Base-by-base conservation (phyloP, 305 asterid species). In the Plantago lanceolata region DNA sequence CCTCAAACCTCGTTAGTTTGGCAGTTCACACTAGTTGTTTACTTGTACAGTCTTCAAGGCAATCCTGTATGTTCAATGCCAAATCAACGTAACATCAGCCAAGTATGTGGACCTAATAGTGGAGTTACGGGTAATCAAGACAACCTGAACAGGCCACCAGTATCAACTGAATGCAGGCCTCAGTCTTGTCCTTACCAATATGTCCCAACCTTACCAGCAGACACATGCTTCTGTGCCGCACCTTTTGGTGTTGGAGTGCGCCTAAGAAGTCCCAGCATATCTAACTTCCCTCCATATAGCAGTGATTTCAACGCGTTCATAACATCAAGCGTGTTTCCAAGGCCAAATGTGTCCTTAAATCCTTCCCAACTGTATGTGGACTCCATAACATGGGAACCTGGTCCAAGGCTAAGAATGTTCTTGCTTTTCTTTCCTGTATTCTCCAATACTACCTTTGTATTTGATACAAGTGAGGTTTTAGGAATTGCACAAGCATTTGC, bases 221-320 rank as follows among this genome's bases (percentile, higher is more conserved):
- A 55, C 57, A 11, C 53, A 29, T 81, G 84, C 78, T 57, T 78
- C 24, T 81, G 84, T 67, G 84, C 84, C 0, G 84, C 80, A 21
- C 86, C 86, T 48, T 81, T 81, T 47, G 84, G 82, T 12, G 68
- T 81, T 28, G 84, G 70, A 47, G 3, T 81, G 9, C 63, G 77
- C n/a, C 77, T 81, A 21, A 71, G 86, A 69, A 81, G 86, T 67
- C 86, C 84, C 4, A 78, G 86, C 70, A 68, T 81, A 45, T 73
- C 75, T 21, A 24, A 58, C 15, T 81, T 78, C 65, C 70, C 29
- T 61, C 84, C 82, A n/a, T 81, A 73, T 40, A 59, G 48, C 5
- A 59, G 63, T 16, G 33, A 19, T 0, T 81, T 73, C 57, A 15
- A 63, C 11, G 3, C 0, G 9, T 78, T 18, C 68, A 69, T 81